Evolutionary conservation across 768 basidiomycete genomes (phyloP).

Genomic region (Russula ochroleuca): DNA sequence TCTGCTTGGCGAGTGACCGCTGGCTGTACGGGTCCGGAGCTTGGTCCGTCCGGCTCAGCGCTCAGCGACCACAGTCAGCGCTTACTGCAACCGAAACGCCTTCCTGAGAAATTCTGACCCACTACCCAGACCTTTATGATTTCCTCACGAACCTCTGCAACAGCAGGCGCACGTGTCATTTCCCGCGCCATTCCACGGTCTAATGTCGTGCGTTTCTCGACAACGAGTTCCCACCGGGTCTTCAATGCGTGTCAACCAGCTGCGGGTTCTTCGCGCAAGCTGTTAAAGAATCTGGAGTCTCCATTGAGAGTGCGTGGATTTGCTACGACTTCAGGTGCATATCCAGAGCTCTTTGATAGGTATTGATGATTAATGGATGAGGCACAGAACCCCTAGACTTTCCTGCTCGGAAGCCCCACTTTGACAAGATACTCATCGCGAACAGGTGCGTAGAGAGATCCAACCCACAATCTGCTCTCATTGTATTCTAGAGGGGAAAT

Average conservation of each 20-base stretch:
- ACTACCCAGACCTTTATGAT: background rate
- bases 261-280: background rate
- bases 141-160: conserved; percentile 6
- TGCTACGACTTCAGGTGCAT: conserved; percentile 13
- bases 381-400: background rate
- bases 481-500: conserved; percentile 73
- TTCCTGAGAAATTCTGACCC: too few species aligned
- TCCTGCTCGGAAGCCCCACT: conserved; percentile 47
- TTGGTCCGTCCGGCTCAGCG: too few species aligned
- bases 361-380: background rate
- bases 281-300: background rate
- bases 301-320: conserved; percentile 4
- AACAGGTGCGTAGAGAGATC: conserved; percentile 56
- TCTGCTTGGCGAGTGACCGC: too few species aligned
- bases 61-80: too few species aligned
- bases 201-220: conserved; percentile 1
- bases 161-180: conserved; percentile 3
- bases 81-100: too few species aligned
- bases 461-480: background rate
- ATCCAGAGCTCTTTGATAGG: background rate
- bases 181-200: background rate
- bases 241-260: background rate
- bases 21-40: too few species aligned
- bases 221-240: background rate
- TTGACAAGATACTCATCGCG: conserved; percentile 89